Evolutionary conservation across 2,329 filamentous ascomycete genomes (phyloP).

Genomic region (Polytolypa hystricis): DNA sequence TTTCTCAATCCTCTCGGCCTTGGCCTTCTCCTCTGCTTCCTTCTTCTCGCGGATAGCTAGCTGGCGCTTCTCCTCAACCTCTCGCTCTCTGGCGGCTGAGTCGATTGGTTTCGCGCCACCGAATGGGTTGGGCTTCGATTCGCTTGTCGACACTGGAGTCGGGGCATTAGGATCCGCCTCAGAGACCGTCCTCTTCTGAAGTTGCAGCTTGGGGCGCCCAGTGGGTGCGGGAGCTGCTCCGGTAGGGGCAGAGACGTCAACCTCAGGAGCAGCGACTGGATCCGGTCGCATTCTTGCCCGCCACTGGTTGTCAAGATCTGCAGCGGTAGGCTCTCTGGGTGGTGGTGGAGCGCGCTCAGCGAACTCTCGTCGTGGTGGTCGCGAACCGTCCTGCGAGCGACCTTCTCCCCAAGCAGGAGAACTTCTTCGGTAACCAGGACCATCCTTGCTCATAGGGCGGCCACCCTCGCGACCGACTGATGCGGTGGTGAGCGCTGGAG

Average conservation of each 20-base stretch:
- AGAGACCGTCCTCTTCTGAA: conserved; percentile 82
- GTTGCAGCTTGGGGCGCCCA: conserved; percentile 69
- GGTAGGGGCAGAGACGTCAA: conserved; percentile 65
- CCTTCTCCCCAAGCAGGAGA: conserved; percentile 67
- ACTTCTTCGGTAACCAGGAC: conserved; percentile 49
- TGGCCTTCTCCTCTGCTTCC: conserved; percentile 75
- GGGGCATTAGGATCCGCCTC: conserved; percentile 48
- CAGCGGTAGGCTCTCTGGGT: conserved; percentile 69
- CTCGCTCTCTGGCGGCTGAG: conserved; percentile 75
- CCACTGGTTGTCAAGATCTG: conserved; percentile 91
- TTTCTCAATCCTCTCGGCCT: conserved; percentile 58
- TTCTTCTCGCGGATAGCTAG: conserved; percentile 68
- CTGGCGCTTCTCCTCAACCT: conserved; percentile 80
- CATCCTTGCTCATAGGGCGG: conserved; percentile 49
- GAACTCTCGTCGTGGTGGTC: conserved; percentile 69
- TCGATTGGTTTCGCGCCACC: conserved; percentile 90
- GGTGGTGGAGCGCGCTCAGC: conserved; percentile 50
- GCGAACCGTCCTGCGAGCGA: conserved; percentile 61
- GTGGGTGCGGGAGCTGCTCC: conserved; percentile 49
- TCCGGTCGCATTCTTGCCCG: conserved; percentile 86
- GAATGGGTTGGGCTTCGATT: conserved; percentile 84
- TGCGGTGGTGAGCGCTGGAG: conserved; percentile 49
- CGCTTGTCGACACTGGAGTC: conserved; percentile 34
- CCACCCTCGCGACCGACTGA: conserved; percentile 40
- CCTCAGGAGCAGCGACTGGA: conserved; percentile 50